Conservation (phyloP, 2,329 filamentous ascomycete species). For the Fusarium continuum region DNA sequence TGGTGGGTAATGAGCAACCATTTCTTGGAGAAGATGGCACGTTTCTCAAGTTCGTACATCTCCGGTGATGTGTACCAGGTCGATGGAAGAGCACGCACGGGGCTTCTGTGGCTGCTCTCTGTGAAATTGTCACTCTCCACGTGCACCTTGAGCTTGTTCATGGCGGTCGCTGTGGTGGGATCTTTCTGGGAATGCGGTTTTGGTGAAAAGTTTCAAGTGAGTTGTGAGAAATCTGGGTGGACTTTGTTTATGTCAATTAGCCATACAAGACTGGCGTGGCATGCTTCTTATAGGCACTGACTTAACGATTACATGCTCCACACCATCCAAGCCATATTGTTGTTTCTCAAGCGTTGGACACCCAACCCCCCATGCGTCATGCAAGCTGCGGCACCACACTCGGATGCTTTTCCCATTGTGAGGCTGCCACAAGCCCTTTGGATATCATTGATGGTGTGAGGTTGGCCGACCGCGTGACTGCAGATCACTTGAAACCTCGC, state of each 20-base stretch:
- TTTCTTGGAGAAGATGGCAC: conserved; percentile 64
- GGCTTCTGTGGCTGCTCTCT: conserved; percentile 12
- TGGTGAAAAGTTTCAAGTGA: not conserved
- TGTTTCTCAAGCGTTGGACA: no score
- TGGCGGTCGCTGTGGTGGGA: not conserved
- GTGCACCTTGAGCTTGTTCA: conserved; percentile 19
- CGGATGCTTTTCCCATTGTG: not conserved
- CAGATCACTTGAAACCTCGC: not conserved
- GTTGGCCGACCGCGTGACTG: not conserved
- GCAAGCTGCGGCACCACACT: not conserved
- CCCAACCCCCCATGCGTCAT: not conserved
- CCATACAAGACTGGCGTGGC: not conserved
- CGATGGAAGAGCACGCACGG: conserved; percentile 53
- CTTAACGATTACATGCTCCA: no score
- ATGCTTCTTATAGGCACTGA: conserved; percentile 2
- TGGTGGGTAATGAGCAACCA: conserved; percentile 65
- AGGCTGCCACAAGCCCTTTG: not conserved
- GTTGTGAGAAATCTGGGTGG: not conserved
- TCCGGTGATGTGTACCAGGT: conserved; percentile 61
- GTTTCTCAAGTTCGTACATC: conserved; percentile 64
- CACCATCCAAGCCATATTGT: no score
- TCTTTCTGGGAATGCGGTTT: not conserved
- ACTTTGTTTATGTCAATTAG: not conserved
- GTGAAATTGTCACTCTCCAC: conserved; percentile 26
- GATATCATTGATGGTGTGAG: conserved; percentile 1